Base-by-base conservation (phyloP, 768 basidiomycete genomes). In the Russula olivacea region DNA sequence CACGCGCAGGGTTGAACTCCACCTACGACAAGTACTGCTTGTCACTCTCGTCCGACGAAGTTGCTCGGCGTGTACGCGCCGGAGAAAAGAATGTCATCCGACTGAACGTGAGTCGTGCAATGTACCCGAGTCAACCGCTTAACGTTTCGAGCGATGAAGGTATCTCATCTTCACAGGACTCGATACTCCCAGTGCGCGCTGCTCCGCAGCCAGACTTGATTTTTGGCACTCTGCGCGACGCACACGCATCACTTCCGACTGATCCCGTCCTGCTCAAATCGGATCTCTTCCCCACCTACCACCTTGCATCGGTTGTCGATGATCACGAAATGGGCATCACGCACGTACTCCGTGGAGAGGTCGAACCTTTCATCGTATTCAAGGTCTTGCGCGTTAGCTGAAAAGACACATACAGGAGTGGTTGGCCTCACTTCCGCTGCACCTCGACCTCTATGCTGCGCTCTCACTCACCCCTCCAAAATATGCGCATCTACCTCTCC, bases 261-360 rank as follows among this genome's bases (percentile, higher is more conserved):
- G 97, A 99, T 71, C 93, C 94, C 25, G 83, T 98, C 50, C 77
- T 98, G 4, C 78, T 98, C 64, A 98, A 99, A 73, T 87, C 90
- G 1, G 97, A 99, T 72, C 77, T 84, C 1, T 96, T 89, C 72
- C 97, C 97, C 6, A 98, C 96, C 0, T 99, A 99, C 71, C 97
- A 98, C 67, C 81, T 99, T 5, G 96, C 97, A 0, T 94, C 87
- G 23, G 92, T 98, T 0, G 92, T 96, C 0, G 97, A 99, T 68
- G 97, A 99, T 74, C 85, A 93, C 69, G 85, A 87, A 69, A 99
- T 99, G 97, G 87, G 87, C 0, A 92, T 99, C 25, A 92, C 93
- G 0, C 97, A 98, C 74, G 95, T 98, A 5, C 75, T 98, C 1
- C 84, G 97, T 30, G 97, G 97, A 55, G 95, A 98, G 82, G 94